Percentiles rank a stretch among this genome's conserved stretches.
Evolutionary conservation across 75 land plant species (phyloP).

Genomic region (Cunninghamia lanceolata): DNA sequence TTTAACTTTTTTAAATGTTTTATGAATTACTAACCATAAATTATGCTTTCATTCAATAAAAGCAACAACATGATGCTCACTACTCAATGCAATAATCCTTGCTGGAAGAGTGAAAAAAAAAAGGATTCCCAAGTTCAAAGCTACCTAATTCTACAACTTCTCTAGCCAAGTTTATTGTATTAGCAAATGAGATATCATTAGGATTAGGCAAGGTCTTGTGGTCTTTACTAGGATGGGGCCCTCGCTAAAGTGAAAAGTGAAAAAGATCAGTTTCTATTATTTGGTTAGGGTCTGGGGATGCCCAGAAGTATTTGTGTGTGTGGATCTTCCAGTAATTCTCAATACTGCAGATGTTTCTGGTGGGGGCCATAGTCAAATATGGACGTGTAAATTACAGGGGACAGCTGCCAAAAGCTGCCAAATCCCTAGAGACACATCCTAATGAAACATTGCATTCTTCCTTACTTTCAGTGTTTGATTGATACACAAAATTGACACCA

Average conservation of each 20-base stretch:
- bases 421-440: background rate
- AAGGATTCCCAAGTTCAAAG: background rate
- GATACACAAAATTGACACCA: background rate
- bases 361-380: background rate
- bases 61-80: background rate
- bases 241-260: background rate
- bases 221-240: background rate
- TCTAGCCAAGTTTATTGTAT: background rate
- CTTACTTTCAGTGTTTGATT: background rate
- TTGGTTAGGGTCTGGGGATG: background rate
- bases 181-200: background rate
- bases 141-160: background rate
- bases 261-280: background rate
- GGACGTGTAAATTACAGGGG: background rate
- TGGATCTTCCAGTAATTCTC: background rate
- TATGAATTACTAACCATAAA: background rate
- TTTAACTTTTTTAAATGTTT: no score
- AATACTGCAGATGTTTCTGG: background rate
- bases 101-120: background rate
- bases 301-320: background rate
- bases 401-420: background rate
- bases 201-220: background rate
- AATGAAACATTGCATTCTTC: background rate
- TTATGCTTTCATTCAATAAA: background rate
- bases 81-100: background rate